Base-by-base conservation (phyloP, 768 basidiomycete species). In the Paxillus involutus region DNA sequence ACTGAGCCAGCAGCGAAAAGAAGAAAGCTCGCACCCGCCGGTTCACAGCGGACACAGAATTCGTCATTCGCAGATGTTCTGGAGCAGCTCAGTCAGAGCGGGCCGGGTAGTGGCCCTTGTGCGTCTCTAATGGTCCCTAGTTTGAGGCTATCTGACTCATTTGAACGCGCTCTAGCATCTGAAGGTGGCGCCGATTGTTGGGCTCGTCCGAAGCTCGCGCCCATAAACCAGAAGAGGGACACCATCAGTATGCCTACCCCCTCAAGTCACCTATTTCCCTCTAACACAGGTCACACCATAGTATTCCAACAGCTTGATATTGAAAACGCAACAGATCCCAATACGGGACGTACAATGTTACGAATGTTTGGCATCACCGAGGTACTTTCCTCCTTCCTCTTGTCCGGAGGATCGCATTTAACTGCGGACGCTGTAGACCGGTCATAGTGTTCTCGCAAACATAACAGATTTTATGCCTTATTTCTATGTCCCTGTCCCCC, bases 281-380 rank as follows among this genome's bases (percentile, higher is more conserved):
- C 26, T 9, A 39, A 42, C 19, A 52, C 29, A 59, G 13, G 24
- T 8, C 26, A 9, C 24, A 5, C 29, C 33, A 10, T 54, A 95
- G 93, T 89, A 16, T 98, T 98, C 63, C 97, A 99, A 69, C 97
- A 98, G 71, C 95, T 96, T 54, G 97, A 98, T 59, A 79, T 98
- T 8, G 93, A 96, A 59, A 80, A 86, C 52, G 79, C 85, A 12
- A 72, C 72, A 5, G 79, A 80, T 32, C 64, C 64, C 7, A 68
- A 66, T 4, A 71, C 73, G 3, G 75, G 77, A 9, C 71, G 60
- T 11, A 72, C 84, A 5, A 70, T 73, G 51, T 62, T 84, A 14
- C 79, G 94, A 47, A 84, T 98, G 77, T 98, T 87, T 69, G 97
- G 97, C 36, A 89, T 98, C 8, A 98, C 94, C 2, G 78, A 94